Base-by-base conservation (phyloP, 1,284 basidiomycete genomes). In the Trametes polyzona region DNA sequence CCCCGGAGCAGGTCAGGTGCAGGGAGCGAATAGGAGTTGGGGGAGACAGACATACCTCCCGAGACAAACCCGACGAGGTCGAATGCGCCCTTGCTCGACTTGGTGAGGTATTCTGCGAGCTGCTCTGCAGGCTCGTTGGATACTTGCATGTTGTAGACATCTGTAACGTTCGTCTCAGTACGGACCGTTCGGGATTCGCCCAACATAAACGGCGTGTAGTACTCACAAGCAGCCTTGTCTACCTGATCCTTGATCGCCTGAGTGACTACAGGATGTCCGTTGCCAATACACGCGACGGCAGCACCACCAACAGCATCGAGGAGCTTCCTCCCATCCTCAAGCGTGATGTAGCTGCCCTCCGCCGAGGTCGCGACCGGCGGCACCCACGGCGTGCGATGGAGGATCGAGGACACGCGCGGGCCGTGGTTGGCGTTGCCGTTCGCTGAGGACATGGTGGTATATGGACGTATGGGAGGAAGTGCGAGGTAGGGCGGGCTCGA, bases 271-370 rank as follows among this genome's bases (percentile, higher is more conserved):
- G 87, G 87, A 67, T 94, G 86, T 11, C 80, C 83, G 63, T 86
- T 85, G 1, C 93, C 93, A 43, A 95, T 73, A 66, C 87, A 92
- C 4, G 86, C 74, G 35, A 95, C 93, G 9, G 93, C 92, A 4
- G 93, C 92, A 30, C 93, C 93, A 40, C 92, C 93, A 44, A 90
- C 83, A 12, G 80, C 88, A 73, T 94, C 92, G 61, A 93, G 78
- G 32, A 93, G 65, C 51, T 72, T 78, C 50, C 75, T 76, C 1
- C 91, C 92, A 69, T 86, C 83, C 66, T 88, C 82, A 12, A 91
- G 77, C 23, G 79, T 78, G 40, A 92, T 72, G 66, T 90, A 88
- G 35, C 85, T 80, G n/a, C 91, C 91, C 62, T 89, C 72, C 0
- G 78, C 88, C 14, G 78, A 74, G 17, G 80, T 74, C 3, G 88